Conservation (phyloP, 306 rosid species). For the Rosa multiflora region DNA sequence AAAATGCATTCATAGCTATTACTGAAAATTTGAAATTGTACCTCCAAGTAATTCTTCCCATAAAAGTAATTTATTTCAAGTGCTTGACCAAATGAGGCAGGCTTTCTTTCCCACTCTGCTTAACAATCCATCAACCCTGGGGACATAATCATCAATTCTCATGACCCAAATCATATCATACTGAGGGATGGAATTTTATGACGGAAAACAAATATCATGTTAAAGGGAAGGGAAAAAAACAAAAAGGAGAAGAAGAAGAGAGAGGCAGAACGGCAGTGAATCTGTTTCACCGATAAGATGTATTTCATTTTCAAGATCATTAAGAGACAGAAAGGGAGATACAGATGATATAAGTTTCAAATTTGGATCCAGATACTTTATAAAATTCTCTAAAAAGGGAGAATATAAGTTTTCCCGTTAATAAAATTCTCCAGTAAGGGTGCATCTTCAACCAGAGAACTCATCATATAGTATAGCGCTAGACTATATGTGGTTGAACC, state of each 20-base stretch:
- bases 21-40: slow-evolving; percentile 13
- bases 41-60: slow-evolving; percentile 89
- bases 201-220: no score
- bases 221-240: no score
- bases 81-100: slow-evolving; percentile 78
- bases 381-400: background rate
- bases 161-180: background rate
- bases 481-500: slow-evolving; percentile 62
- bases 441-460: slow-evolving; percentile 64
- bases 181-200: background rate
- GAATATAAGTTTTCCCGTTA: slow-evolving; percentile 48
- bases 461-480: slow-evolving; percentile 78
- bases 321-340: no score
- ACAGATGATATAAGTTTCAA: no score
- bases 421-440: slow-evolving; percentile 76
- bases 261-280: no score
- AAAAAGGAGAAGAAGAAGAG: no score
- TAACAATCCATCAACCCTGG: slow-evolving; percentile 96
- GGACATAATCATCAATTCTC: slow-evolving; percentile 8
- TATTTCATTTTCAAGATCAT: no score
- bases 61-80: slow-evolving; percentile 59
- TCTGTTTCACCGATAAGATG: no score
- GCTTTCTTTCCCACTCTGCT: slow-evolving; percentile 97
- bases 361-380: no score
- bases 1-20: background rate